Percentiles rank a stretch among this genome's conserved stretches.
These are phyloP conservation scores for Tricholomella constricta DNA, from an alignment of 768 basidiomycete genomes.

Conservation along the genomic window DNA sequence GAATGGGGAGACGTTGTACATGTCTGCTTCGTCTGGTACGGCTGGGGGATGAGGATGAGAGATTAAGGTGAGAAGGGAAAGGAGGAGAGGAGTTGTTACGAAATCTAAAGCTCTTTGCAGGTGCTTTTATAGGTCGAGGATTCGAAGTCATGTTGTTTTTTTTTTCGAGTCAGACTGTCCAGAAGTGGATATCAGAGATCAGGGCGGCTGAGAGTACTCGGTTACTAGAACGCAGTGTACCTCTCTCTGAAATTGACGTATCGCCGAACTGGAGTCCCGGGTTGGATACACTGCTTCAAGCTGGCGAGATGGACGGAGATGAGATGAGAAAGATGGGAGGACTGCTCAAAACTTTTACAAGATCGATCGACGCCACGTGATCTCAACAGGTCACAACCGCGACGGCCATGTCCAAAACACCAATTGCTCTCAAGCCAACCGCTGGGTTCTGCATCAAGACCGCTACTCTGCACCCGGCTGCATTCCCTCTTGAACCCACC, in stretches of 20 bases:
- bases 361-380: background rate
- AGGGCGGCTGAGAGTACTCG: background rate
- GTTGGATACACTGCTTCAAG: background rate
- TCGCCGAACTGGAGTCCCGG: conserved; percentile 7
- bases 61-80: conserved; percentile 20
- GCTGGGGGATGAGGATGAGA: conserved; percentile 32
- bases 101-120: conserved; percentile 33
- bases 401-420: conserved; percentile 21
- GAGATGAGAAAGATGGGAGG: conserved; percentile 3
- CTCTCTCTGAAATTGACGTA: conserved; percentile 1
- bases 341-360: background rate
- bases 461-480: conserved; percentile 40
- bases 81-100: conserved; percentile 25
- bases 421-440: conserved; percentile 52
- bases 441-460: conserved; percentile 78
- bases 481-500: conserved; percentile 28
- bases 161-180: conserved; percentile 17
- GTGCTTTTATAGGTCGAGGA: conserved; percentile 24
- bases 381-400: background rate
- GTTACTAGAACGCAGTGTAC: background rate
- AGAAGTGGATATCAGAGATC: conserved; percentile 4
- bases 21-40: conserved; percentile 40
- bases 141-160: conserved; percentile 12
- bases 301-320: conserved; percentile 10
- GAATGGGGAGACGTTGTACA: conserved; percentile 61